Evolutionary conservation across 2,329 filamentous ascomycete species (phyloP).

Genomic region (Chaetomium sp.): DNA sequence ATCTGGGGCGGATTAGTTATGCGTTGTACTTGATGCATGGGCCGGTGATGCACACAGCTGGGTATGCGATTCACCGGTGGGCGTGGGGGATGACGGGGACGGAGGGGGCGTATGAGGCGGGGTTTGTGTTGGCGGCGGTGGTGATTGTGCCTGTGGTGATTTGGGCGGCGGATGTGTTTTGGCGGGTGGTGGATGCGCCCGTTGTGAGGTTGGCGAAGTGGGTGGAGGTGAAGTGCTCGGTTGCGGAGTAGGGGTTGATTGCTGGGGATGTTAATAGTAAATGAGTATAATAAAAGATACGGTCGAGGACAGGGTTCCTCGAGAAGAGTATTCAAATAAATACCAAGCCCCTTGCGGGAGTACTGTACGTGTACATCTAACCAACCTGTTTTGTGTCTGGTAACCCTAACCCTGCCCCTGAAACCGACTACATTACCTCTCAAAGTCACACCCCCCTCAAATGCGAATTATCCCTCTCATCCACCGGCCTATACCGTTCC

Average conservation of each 20-base stretch:
- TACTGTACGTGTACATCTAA: too few relatives aligned
- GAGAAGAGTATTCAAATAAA: too few relatives aligned
- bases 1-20: constrained; percentile 55
- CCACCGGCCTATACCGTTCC: constrained; percentile 48
- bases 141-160: constrained; percentile 47
- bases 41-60: constrained; percentile 46
- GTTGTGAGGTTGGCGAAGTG: constrained; percentile 51
- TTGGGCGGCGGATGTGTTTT: constrained; percentile 51
- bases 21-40: constrained; percentile 57
- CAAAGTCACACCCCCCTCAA: constrained; percentile 31
- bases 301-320: too few relatives aligned
- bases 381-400: not conserved
- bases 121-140: constrained; percentile 40
- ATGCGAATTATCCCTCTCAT: constrained; percentile 39
- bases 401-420: not conserved
- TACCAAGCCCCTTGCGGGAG: too few relatives aligned
- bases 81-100: constrained; percentile 43
- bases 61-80: constrained; percentile 45
- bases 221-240: constrained; percentile 41
- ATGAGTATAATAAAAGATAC: too few relatives aligned
- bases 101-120: constrained; percentile 39
- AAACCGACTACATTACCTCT: too few relatives aligned
- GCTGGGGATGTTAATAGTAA: too few relatives aligned
- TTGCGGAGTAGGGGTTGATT: constrained; percentile 9
- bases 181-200: constrained; percentile 49